Base-by-base conservation (phyloP, 2,329 filamentous ascomycete genomes). In the Rhytidhysteron rufulum region DNA sequence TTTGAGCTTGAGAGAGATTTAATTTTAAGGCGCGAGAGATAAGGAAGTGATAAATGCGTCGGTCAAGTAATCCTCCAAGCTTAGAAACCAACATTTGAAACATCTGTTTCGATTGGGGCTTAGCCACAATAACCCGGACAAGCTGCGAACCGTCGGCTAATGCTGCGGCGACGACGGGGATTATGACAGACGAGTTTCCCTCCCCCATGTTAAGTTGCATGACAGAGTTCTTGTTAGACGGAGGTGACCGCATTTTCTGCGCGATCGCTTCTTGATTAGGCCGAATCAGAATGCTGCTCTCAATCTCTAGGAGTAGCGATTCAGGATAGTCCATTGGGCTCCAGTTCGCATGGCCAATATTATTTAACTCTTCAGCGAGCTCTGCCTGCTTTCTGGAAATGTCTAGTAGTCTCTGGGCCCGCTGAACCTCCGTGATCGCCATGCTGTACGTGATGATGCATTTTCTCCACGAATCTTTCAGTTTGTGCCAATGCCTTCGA, bases 271-370 rank as follows among this genome's bases (percentile, higher is more conserved):
- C 68, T 51, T 88, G 83, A 0, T 78, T 72, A 0, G 68, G 53
- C 0, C 85, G 74, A 8, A 88, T 80, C 8, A 80, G 52, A 2
- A 88, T 68, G 1, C 74, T 72, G 24, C 71, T 79, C 39, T 88
- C 83, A 1, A 83, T 66, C 54, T 88, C 83, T 0, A 88, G 44
- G 0, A 88, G 61, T 0, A 88, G 63, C 44, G 70, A 80, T 17
- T 87, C 83, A 0, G 83, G 80, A 27, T 68, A 62, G 0, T 75
- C 44, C 0, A 53, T 9, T 0, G 75, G 72, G 4, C 72, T 49
- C 79, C 82, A 86, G 8, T 74, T 77, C 2, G 51, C 48, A 44
- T 82, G 79, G 0, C 80, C 82, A 0, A 47, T 13, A 41, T 81
- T 82, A 1, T 44, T 37, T 0, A 73, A 44, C 42, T 76, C 61